phyloP scores from a whole-genome alignment of 352 stramenopile genomes.

The Globisporangium parvum region DNA sequence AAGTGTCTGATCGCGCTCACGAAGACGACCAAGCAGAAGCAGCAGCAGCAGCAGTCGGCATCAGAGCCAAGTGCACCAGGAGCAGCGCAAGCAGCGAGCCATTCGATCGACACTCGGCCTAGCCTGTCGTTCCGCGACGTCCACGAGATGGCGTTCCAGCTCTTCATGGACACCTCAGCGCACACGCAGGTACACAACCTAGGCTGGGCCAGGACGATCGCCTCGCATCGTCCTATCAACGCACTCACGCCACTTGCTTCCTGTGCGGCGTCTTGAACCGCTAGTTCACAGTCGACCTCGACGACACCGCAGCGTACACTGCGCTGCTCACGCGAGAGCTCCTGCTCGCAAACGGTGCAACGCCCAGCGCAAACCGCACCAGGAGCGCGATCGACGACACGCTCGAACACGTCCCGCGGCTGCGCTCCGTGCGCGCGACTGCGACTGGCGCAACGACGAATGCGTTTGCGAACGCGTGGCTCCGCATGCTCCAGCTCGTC shows the following conservation, averaged over 20 bases:
- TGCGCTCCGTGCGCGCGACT: slow-evolving; percentile 41
- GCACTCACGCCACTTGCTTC: background rate
- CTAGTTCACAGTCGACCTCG: slow-evolving; percentile 49
- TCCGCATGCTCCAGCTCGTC: slow-evolving; percentile 80
- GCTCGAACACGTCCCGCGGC: slow-evolving; percentile 45
- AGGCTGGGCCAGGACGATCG: background rate
- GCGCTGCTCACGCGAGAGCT: slow-evolving; percentile 52
- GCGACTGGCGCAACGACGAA: slow-evolving; percentile 35
- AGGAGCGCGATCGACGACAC: slow-evolving; percentile 41
- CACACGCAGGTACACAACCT: slow-evolving; percentile 38
- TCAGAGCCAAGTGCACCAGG: slow-evolving; percentile 41
- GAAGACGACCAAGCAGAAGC: slow-evolving; percentile 23
- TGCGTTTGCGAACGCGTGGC: slow-evolving; percentile 48
- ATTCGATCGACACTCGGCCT: background rate
- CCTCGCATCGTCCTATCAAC: background rate
- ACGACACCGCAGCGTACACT: slow-evolving; percentile 47
- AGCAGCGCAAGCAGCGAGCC: slow-evolving; percentile 8
- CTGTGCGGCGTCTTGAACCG: background rate
- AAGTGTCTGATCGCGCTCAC: slow-evolving; percentile 42
- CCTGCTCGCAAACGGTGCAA: slow-evolving; percentile 24
- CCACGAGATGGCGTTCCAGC: slow-evolving; percentile 52
- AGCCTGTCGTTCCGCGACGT: slow-evolving; percentile 52
- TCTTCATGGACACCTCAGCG: slow-evolving; percentile 51
- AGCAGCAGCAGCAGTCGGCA: slow-evolving; percentile 38
- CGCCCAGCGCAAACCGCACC: background rate